phyloP scores from a whole-genome alignment of 495 filamentous ascomycete genomes.

The Aspergillus affinis region DNA sequence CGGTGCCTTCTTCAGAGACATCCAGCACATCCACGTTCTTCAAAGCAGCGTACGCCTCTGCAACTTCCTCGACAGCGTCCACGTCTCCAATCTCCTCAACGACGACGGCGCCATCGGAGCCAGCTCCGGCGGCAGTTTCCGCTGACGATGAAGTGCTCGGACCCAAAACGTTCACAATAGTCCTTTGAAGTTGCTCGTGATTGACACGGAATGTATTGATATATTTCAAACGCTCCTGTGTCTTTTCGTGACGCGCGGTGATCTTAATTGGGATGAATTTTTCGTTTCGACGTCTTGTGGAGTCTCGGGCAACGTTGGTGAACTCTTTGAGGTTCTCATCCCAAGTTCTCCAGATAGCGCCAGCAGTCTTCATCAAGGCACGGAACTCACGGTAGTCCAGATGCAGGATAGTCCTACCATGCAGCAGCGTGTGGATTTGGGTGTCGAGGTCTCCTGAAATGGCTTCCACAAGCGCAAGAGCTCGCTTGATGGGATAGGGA shows the following conservation, averaged over 20 bases:
- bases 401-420: constrained; percentile 85
- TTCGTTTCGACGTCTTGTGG: constrained; percentile 85
- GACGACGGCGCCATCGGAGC: constrained; percentile 61
- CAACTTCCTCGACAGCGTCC: constrained; percentile 96
- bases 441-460: constrained; percentile 91
- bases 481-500: constrained; percentile 88
- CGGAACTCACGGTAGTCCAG: constrained; percentile 89
- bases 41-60: constrained; percentile 87
- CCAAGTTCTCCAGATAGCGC: constrained; percentile 86
- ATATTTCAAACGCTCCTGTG: constrained; percentile 87
- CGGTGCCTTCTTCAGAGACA: constrained; percentile 82
- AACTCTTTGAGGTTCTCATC: constrained; percentile 96
- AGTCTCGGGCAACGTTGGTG: constrained; percentile 92
- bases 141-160: constrained; percentile 54
- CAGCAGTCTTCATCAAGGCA: constrained; percentile 75
- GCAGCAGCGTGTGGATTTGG: constrained; percentile 78
- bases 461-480: constrained; percentile 93
- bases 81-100: constrained; percentile 96
- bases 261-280: constrained; percentile 99
- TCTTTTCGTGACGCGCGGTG: constrained; percentile 73
- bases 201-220: constrained; percentile 91
- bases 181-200: constrained; percentile 94
- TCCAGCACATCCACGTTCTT: constrained; percentile 95
- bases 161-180: constrained; percentile 91
- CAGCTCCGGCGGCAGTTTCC: constrained; percentile 44